Evolutionary conservation across 2,329 filamentous ascomycete genomes (phyloP).

Genomic region (Neofusicoccum cordaticola): DNA sequence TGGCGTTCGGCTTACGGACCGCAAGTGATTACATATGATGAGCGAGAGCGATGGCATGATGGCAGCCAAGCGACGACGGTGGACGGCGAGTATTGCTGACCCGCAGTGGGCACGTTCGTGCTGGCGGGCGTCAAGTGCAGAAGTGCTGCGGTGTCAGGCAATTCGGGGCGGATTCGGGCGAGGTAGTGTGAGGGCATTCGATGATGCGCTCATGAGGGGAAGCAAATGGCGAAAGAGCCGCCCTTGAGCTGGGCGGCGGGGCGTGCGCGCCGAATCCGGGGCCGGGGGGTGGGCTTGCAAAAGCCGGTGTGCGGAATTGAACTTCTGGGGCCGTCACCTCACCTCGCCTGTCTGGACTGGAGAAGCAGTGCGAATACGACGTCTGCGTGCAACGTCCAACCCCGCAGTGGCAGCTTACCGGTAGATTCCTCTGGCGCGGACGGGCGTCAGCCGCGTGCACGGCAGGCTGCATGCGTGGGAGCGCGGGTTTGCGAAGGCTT

Average conservation of each 20-base stretch:
- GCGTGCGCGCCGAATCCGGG: conserved; percentile 1
- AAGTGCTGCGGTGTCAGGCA: not conserved
- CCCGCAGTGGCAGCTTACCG: too few relatives aligned
- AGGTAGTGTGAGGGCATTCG: conserved; percentile 1
- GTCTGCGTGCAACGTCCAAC: not conserved
- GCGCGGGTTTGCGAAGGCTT: not conserved
- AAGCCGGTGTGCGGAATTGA: not conserved
- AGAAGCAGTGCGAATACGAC: not conserved
- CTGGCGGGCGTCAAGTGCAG: not conserved
- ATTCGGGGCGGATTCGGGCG: not conserved
- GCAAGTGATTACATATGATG: not conserved
- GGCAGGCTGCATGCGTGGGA: not conserved
- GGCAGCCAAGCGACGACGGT: not conserved
- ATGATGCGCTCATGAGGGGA: not conserved
- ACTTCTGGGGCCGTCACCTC: not conserved
- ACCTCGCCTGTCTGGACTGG: not conserved
- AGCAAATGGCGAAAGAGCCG: not conserved
- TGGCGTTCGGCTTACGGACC: not conserved
- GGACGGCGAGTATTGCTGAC: not conserved
- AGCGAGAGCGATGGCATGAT: not conserved
- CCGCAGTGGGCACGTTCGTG: not conserved
- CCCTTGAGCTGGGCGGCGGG: not conserved
- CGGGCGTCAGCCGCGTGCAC: not conserved
- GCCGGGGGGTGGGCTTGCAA: not conserved
- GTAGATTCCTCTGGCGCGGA: too few relatives aligned